Evolutionary conservation across 202 grass and related monocot species (phyloP).

Genomic region (Zizania palustris): DNA sequence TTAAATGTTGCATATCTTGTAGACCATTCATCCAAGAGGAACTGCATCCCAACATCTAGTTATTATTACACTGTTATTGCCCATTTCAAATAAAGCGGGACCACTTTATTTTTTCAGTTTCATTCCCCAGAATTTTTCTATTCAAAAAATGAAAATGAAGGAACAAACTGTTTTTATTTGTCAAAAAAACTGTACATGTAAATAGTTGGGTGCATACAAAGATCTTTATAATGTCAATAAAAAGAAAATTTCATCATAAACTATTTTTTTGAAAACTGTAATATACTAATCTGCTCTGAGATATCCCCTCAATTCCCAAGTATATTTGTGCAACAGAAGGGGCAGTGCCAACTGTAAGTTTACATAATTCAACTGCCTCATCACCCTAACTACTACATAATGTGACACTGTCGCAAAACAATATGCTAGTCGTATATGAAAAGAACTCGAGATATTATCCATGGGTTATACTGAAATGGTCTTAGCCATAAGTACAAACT

Average conservation of each 20-base stretch:
- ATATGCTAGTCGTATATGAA: not conserved
- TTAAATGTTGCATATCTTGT: slow-evolving; percentile 50
- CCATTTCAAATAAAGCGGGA: slow-evolving; percentile 3
- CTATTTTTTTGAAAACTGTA: not conserved
- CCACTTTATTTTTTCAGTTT: not conserved
- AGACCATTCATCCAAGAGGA: slow-evolving; percentile 61
- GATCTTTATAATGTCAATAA: not conserved
- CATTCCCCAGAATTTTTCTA: too few relatives aligned
- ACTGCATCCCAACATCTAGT: slow-evolving; percentile 53
- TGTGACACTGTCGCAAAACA: not conserved
- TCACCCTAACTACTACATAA: not conserved
- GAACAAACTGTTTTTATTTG: not conserved
- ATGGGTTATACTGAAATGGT: not conserved
- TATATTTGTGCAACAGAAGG: too few relatives aligned
- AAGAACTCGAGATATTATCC: not conserved
- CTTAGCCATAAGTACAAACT: not conserved
- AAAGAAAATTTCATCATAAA: not conserved
- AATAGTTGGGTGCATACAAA: not conserved
- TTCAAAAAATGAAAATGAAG: slow-evolving; percentile 1
- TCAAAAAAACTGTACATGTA: not conserved
- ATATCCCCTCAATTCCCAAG: too few relatives aligned
- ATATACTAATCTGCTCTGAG: too few relatives aligned
- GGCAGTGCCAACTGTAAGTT: too few relatives aligned
- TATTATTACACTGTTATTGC: slow-evolving; percentile 9
- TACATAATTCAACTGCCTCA: not conserved